phyloP scores from a whole-genome alignment of 1,139 yeast species.

The Yamadazyma blattariae region DNA sequence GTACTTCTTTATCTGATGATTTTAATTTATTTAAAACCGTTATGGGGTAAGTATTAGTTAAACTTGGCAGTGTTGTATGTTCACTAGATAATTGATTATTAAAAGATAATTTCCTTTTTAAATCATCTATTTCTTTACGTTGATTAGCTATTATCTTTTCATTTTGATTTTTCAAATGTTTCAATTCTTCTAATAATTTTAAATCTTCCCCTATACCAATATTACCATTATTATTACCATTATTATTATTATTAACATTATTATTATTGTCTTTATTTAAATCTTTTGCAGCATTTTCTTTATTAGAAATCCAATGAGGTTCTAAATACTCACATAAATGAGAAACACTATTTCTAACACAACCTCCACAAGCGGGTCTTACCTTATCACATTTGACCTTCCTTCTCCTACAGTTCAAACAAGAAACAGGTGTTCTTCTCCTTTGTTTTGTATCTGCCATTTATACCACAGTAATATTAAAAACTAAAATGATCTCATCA shows the following conservation, averaged over 20 bases:
- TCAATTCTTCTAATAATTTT: slow-evolving; percentile 21
- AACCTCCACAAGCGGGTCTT: slow-evolving; percentile 44
- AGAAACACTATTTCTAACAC: slow-evolving; percentile 40
- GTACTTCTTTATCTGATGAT: neutral
- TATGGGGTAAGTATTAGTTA: slow-evolving; percentile 6
- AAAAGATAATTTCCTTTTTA: slow-evolving; percentile 30
- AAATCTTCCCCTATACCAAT: slow-evolving; percentile 2
- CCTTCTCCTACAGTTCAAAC: slow-evolving; percentile 41
- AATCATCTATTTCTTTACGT: slow-evolving; percentile 33
- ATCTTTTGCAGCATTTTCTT: neutral
- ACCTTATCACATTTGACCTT: slow-evolving; percentile 47
- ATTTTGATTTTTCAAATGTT: slow-evolving; percentile 18
- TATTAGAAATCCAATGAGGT: slow-evolving; percentile 35
- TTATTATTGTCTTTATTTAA: neutral
- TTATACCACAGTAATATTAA: too few relatives aligned
- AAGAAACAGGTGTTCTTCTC: slow-evolving; percentile 40
- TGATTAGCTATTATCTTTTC: slow-evolving; percentile 26
- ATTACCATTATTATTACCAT: neutral
- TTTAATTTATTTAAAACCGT: slow-evolving; percentile 16
- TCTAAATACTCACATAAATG: slow-evolving; percentile 43
- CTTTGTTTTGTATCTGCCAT: slow-evolving; percentile 18
- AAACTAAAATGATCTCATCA: too few relatives aligned
- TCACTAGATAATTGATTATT: slow-evolving; percentile 24
- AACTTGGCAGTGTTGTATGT: slow-evolving; percentile 5
- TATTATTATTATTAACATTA: neutral